A percentile compares a stretch with the other conserved stretches of the same genome.
phyloP scores from a whole-genome alignment of 1,284 basidiomycete genomes.

The Peniophora sp. region DNA sequence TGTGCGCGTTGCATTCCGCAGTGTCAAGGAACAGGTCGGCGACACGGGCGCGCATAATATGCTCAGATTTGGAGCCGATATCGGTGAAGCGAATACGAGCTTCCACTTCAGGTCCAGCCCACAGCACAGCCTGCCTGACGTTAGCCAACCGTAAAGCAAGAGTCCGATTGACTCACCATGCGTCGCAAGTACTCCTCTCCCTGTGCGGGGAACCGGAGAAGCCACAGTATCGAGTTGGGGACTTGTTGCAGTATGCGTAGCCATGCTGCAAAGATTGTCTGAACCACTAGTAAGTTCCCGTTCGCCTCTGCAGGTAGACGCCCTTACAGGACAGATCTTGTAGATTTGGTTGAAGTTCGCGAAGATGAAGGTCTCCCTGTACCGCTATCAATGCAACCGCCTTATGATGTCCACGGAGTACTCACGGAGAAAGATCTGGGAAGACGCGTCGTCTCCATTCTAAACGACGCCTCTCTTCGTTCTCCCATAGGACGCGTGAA shows the following conservation, averaged over 20 bases:
- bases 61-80: slow-evolving; percentile 44
- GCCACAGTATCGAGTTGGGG: slow-evolving; percentile 51
- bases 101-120: slow-evolving; percentile 48
- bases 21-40: slow-evolving; percentile 60
- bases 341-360: slow-evolving; percentile 60
- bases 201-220: slow-evolving; percentile 50
- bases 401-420: not conserved
- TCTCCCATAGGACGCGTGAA: slow-evolving; percentile 32
- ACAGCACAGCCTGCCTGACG: slow-evolving; percentile 35
- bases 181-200: slow-evolving; percentile 40
- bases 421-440: slow-evolving; percentile 39
- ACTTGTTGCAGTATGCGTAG: slow-evolving; percentile 43
- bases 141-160: no score
- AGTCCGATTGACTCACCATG: no score
- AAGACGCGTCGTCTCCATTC: slow-evolving; percentile 37
- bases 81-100: slow-evolving; percentile 50
- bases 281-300: not conserved
- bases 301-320: not conserved
- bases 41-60: slow-evolving; percentile 45
- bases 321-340: slow-evolving; percentile 26
- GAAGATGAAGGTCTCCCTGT: slow-evolving; percentile 45
- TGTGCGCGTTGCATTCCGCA: slow-evolving; percentile 59
- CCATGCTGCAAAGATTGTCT: slow-evolving; percentile 46
- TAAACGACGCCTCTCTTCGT: slow-evolving; percentile 37
- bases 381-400: not conserved